phyloP scores from a whole-genome alignment of 768 basidiomycete species.

The Russula compacta region DNA sequence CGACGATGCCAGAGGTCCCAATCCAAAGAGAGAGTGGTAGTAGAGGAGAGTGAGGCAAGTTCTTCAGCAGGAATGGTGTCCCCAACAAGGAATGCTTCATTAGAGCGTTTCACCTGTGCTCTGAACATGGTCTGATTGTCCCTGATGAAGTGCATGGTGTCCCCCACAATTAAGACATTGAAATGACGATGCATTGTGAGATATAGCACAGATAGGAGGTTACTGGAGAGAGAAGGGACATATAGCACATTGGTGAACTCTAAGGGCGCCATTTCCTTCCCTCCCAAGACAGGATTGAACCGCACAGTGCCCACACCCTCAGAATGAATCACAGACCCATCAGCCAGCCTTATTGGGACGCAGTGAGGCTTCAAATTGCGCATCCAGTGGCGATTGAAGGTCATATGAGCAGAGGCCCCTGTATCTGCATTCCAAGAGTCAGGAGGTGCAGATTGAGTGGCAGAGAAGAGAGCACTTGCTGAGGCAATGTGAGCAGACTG shows the following conservation, averaged over 20 bases:
- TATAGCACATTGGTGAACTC: slow-evolving; percentile 1
- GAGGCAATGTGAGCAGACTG: too few relatives aligned
- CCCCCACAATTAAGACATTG: not conserved
- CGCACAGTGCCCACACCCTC: not conserved
- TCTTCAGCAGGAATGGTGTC: too few relatives aligned
- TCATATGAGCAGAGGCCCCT: slow-evolving; percentile 1
- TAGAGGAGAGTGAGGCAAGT: too few relatives aligned
- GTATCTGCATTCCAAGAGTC: not conserved
- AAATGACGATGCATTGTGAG: not conserved
- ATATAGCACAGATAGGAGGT: not conserved
- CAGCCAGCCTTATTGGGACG: not conserved
- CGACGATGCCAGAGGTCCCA: too few relatives aligned
- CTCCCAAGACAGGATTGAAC: not conserved
- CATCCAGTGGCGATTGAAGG: not conserved
- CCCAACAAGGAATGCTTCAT: not conserved
- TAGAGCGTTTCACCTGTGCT: not conserved
- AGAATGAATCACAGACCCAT: not conserved
- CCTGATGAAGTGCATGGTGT: not conserved
- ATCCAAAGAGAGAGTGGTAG: too few relatives aligned
- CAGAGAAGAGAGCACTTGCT: too few relatives aligned
- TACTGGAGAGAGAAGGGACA: not conserved
- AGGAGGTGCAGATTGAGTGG: too few relatives aligned
- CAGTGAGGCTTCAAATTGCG: not conserved
- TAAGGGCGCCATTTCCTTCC: not conserved
- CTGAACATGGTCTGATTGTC: not conserved